A percentile compares a stretch with the other conserved stretches of the same genome.
Conservation (phyloP, 805 yeast species). For the Pichia rugopelliculosa region DNA sequence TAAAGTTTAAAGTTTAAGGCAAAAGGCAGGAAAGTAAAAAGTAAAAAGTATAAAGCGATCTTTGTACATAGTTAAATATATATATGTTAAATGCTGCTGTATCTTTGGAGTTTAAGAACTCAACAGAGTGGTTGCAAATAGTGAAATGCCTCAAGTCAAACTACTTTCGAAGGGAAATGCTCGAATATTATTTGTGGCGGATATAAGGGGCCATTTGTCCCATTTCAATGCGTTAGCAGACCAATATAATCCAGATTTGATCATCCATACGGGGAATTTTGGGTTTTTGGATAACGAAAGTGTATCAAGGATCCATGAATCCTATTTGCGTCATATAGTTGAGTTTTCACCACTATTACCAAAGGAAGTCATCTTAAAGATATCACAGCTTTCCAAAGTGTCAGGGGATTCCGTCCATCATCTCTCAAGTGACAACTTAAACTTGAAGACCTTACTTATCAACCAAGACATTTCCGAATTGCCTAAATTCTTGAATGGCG, state of each 20-base stretch:
- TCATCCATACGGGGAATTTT: conserved; percentile 71
- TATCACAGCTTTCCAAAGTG: conserved; percentile 44
- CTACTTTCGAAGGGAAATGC: background rate
- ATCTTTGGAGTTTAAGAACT: no score
- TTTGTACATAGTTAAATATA: no score
- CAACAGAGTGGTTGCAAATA: no score
- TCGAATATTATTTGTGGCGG: conserved; percentile 35
- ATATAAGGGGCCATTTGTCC: conserved; percentile 47
- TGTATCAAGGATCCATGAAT: conserved; percentile 46
- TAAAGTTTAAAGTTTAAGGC: no score
- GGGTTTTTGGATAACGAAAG: conserved; percentile 65
- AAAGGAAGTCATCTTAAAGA: conserved; percentile 39
- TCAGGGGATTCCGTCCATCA: conserved; percentile 35
- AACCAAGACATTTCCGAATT: conserved; percentile 44
- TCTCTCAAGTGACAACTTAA: conserved; percentile 30
- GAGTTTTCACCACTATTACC: conserved; percentile 57
- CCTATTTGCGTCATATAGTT: conserved; percentile 56
- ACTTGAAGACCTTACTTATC: conserved; percentile 29
- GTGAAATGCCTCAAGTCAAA: background rate
- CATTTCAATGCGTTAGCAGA: conserved; percentile 43
- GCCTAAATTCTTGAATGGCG: conserved; percentile 39
- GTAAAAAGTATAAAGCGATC: no score
- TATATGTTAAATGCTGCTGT: no score
- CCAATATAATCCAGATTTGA: conserved; percentile 39
- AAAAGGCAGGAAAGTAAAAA: no score